Conservation (phyloP, 2,329 filamentous ascomycete genomes). For the Colletotrichum melonis region DNA sequence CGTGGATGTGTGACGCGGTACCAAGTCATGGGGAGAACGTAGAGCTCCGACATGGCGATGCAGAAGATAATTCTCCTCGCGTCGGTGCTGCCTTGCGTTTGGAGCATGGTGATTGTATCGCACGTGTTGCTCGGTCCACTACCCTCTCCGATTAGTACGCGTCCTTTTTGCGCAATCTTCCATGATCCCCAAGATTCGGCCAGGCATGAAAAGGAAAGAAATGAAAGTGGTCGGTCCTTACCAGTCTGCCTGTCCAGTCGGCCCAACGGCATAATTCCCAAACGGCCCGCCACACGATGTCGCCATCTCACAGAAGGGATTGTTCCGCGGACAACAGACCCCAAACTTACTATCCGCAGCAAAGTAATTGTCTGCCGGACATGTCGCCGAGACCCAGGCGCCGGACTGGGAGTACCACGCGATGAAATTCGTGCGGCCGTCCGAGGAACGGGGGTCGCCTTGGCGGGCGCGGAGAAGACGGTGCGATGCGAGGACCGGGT, state of each 20-base stretch:
- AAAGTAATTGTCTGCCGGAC: constrained; percentile 23
- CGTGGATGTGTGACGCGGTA: constrained; percentile 15
- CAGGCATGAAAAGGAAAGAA: not conserved
- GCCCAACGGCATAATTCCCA: constrained; percentile 12
- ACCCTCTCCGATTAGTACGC: not conserved
- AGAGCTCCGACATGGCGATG: constrained; percentile 12
- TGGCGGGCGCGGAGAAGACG: not conserved
- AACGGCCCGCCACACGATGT: constrained; percentile 19
- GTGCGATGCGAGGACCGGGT: not conserved
- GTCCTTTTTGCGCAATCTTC: not conserved
- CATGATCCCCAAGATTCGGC: no score
- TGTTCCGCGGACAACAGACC: constrained; percentile 16
- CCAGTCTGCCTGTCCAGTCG: constrained; percentile 22
- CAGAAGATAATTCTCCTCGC: constrained; percentile 19
- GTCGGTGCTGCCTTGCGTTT: constrained; percentile 3
- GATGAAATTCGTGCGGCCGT: constrained; percentile 20
- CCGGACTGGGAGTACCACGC: constrained; percentile 19
- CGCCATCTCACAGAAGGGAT: constrained; percentile 15
- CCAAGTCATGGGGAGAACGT: constrained; percentile 22
- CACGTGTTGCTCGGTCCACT: constrained; percentile 15
- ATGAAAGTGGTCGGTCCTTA: not conserved
- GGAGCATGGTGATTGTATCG: constrained; percentile 17
- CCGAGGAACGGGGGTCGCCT: not conserved
- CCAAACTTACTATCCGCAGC: constrained; percentile 20
- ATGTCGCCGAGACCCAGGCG: constrained; percentile 9